These are phyloP conservation scores for Penicillium occitanis DNA, from an alignment of 2,329 filamentous ascomycete genomes.

Conservation along the genomic window DNA sequence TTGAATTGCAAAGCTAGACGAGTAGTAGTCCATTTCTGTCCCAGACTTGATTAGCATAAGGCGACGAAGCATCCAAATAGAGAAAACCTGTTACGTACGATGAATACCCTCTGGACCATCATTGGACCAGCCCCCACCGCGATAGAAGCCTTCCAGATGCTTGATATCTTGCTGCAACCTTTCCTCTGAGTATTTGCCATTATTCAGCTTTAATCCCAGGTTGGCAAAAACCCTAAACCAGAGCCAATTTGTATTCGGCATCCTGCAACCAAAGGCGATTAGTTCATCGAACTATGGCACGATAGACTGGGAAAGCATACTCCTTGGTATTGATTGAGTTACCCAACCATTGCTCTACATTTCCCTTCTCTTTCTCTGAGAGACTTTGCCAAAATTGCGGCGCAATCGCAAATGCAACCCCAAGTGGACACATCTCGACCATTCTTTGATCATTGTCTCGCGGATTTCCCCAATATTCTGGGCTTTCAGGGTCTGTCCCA, in stretches of 20 bases:
- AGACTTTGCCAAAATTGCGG: slow-evolving; percentile 19
- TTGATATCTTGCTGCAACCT: background rate
- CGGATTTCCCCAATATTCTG: slow-evolving; percentile 28
- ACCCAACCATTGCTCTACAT: background rate
- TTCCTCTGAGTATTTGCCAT: slow-evolving; percentile 5
- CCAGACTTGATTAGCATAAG: background rate
- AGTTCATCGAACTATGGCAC: background rate
- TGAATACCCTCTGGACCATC: slow-evolving; percentile 6
- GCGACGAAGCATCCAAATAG: background rate
- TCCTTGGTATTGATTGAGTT: background rate
- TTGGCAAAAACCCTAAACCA: slow-evolving; percentile 15
- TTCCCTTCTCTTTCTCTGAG: background rate
- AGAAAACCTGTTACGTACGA: background rate
- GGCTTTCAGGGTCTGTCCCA: slow-evolving; percentile 26
- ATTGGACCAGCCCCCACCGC: slow-evolving; percentile 10
- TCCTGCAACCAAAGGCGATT: background rate
- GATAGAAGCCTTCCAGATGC: slow-evolving; percentile 12
- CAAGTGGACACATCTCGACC: slow-evolving; percentile 28
- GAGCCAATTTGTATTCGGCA: slow-evolving; percentile 13
- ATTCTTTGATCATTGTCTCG: slow-evolving; percentile 27
- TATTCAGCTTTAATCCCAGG: background rate
- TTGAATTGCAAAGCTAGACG: slow-evolving; percentile 13
- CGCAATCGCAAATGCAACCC: slow-evolving; percentile 24
- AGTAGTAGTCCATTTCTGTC: slow-evolving; percentile 12
- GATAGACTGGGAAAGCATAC: background rate